Conservation (phyloP, 2,329 filamentous ascomycete genomes). For the Geosmithia putterillii region DNA sequence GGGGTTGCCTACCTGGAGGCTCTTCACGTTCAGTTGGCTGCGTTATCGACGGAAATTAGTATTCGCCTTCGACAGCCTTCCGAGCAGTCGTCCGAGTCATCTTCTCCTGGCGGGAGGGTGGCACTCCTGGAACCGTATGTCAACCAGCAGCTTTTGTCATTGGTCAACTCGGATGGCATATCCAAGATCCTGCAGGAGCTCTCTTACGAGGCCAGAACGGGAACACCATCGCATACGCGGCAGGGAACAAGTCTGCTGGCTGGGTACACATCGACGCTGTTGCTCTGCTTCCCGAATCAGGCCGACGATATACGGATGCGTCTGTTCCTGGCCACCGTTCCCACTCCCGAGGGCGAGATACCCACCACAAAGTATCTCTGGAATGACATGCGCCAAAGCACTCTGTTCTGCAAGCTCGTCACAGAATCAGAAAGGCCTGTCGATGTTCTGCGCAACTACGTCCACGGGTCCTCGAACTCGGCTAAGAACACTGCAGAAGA, state of each 20-base stretch:
- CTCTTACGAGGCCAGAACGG: slow-evolving; percentile 13
- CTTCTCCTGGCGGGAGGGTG: slow-evolving; percentile 6
- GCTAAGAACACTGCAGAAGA: slow-evolving; percentile 13
- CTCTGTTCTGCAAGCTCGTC: slow-evolving; percentile 20
- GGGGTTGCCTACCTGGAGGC: slow-evolving; percentile 33
- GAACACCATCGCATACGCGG: slow-evolving; percentile 16
- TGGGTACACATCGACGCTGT: slow-evolving; percentile 73
- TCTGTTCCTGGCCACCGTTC: slow-evolving; percentile 52
- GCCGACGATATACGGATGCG: slow-evolving; percentile 92
- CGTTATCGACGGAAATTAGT: slow-evolving; percentile 37
- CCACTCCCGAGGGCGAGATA: slow-evolving; percentile 40
- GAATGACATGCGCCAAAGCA: slow-evolving; percentile 42
- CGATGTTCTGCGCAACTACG: slow-evolving; percentile 16
- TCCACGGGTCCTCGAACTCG: slow-evolving; percentile 13
- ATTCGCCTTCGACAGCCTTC: slow-evolving; percentile 13
- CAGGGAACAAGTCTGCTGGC: slow-evolving; percentile 54
- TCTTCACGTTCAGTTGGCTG: slow-evolving; percentile 40
- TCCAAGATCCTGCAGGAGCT: slow-evolving; percentile 27
- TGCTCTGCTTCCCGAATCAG: slow-evolving; percentile 71
- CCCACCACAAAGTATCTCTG: slow-evolving; percentile 60
- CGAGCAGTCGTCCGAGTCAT: not conserved
- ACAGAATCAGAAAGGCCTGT: slow-evolving; percentile 15
- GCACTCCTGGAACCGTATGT: slow-evolving; percentile 41
- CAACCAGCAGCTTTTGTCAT: slow-evolving; percentile 50
- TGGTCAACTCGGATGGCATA: slow-evolving; percentile 68